Evolutionary conservation across 495 filamentous ascomycete species (phyloP), one percentile per base, ranked within the genome.

Genomic region (Penicillium pulvis): DNA sequence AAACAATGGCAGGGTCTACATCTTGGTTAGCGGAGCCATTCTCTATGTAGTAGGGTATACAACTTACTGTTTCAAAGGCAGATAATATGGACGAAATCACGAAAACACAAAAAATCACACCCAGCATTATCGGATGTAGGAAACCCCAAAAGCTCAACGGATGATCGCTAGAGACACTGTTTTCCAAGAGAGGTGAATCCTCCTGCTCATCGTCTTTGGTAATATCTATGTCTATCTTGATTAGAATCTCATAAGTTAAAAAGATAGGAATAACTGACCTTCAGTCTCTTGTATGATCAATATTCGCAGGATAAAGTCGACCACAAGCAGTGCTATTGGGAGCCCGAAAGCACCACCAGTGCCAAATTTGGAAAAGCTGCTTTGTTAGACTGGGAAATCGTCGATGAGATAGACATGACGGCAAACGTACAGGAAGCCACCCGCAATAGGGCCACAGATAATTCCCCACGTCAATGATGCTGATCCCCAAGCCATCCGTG

Each of bases 391-490:
- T 17, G 4, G 4, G 16, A 4, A 4, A 41, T 41, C 39, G 16
- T 41, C 16, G n/a, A 41, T 1, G 28, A 3, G 6, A 0, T 28
- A 28, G 28, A 28, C 6, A n/a, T 41, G 16, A 17, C 3, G 6
- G 16, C 3, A 4, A 41, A 33, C 48, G 3, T 35, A 51, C 48
- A 51, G 26, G n/a, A 51, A 28, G 3, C 48, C 48, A 19, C 48
- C 48, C 31, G 48, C 48, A 26, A 51, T 51, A 23, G 48, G 48
- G 2, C 48, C 48, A 33, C 48, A 51, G 7, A 51, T 6, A 26
- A 51, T 51, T 35, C 48, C 48, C 48, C 48, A 51, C 10, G 48
- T 51, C 10, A 51, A 51, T 14, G 48, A 8, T 16, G 48, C n/a
- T n/a, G 48, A 51, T 16, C 48, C 48, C 7, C 23, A 51, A 16